These are phyloP conservation scores for Ramaria rubella DNA, from an alignment of 768 basidiomycete species.

Conservation along the genomic window DNA sequence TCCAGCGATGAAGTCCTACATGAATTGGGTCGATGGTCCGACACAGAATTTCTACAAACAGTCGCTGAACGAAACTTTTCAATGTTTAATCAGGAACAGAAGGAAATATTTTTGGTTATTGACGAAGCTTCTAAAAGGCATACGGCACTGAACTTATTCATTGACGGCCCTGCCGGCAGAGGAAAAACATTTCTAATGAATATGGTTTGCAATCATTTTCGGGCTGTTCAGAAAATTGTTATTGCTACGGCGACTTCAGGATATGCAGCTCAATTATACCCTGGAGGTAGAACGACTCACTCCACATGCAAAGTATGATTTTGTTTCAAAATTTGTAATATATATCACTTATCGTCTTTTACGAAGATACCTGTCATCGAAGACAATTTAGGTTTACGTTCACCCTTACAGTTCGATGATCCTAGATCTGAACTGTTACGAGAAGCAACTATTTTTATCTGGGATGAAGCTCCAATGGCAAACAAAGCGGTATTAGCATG, in stretches of 20 bases:
- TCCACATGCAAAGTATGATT: constrained; percentile 31
- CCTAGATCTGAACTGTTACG: constrained; percentile 29
- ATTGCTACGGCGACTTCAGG: constrained; percentile 33
- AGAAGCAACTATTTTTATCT: constrained; percentile 26
- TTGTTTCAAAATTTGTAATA: not conserved
- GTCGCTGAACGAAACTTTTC: constrained; percentile 12
- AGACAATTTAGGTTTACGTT: constrained; percentile 25
- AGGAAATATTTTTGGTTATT: constrained; percentile 16
- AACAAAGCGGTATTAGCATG: constrained; percentile 29
- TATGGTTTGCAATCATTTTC: constrained; percentile 27
- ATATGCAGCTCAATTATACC: constrained; percentile 34
- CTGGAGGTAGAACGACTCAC: constrained; percentile 33
- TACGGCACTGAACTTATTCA: constrained; percentile 20
- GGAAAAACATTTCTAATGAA: constrained; percentile 36
- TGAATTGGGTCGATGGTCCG: constrained; percentile 22
- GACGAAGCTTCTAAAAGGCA: constrained; percentile 13
- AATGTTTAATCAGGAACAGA: constrained; percentile 21
- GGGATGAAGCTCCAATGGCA: constrained; percentile 41
- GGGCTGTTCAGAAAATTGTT: constrained; percentile 24
- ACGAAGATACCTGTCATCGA: constrained; percentile 31
- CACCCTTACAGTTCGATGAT: constrained; percentile 24
- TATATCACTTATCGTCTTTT: not conserved
- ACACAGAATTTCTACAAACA: constrained; percentile 6
- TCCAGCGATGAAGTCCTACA: constrained; percentile 23
- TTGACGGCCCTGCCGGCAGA: constrained; percentile 36